These are phyloP conservation scores for Pseudomonodictys pantanalensis DNA, from an alignment of 495 filamentous ascomycete genomes.

Conservation along the genomic window DNA sequence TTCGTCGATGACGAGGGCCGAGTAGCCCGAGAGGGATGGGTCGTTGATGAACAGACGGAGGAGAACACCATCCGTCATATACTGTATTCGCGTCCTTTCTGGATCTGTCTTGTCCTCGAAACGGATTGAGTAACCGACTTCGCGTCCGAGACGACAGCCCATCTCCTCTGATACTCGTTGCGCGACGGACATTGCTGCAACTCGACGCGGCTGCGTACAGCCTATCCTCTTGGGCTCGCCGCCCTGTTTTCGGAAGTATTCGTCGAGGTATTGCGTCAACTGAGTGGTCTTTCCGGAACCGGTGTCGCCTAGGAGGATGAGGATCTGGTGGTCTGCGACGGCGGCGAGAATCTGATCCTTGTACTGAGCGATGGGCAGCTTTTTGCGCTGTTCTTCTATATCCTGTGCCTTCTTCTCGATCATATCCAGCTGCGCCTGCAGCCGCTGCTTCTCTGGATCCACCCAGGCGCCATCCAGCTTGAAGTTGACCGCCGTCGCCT, in stretches of 20 bases:
- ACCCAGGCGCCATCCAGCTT: constrained; percentile 63
- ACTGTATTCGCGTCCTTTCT: constrained; percentile 91
- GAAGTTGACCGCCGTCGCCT: constrained; percentile 83
- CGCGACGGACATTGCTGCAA: constrained; percentile 95
- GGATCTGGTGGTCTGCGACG: constrained; percentile 39
- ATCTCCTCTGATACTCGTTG: constrained; percentile 93
- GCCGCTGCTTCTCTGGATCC: constrained; percentile 63
- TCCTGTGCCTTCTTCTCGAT: constrained; percentile 80
- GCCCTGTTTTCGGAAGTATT: constrained; percentile 39
- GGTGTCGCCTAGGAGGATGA: constrained; percentile 43
- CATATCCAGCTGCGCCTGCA: constrained; percentile 76
- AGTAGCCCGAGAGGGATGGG: constrained; percentile 80
- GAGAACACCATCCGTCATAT: constrained; percentile 98
- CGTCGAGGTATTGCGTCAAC: constrained; percentile 42
- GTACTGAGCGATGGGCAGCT: constrained; percentile 85
- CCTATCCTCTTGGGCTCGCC: constrained; percentile 54
- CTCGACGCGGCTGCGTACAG: constrained; percentile 87
- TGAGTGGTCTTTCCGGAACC: constrained; percentile 46
- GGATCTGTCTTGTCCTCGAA: constrained; percentile 85
- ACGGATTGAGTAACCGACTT: constrained; percentile 92
- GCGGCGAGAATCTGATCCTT: constrained; percentile 43
- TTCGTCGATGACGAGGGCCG: constrained; percentile 93
- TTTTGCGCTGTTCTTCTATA: constrained; percentile 90
- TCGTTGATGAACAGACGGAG: constrained; percentile 88
- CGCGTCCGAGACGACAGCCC: constrained; percentile 84